phyloP scores from a whole-genome alignment of 2,329 filamentous ascomycete species.

The Aspergillus japonicus region DNA sequence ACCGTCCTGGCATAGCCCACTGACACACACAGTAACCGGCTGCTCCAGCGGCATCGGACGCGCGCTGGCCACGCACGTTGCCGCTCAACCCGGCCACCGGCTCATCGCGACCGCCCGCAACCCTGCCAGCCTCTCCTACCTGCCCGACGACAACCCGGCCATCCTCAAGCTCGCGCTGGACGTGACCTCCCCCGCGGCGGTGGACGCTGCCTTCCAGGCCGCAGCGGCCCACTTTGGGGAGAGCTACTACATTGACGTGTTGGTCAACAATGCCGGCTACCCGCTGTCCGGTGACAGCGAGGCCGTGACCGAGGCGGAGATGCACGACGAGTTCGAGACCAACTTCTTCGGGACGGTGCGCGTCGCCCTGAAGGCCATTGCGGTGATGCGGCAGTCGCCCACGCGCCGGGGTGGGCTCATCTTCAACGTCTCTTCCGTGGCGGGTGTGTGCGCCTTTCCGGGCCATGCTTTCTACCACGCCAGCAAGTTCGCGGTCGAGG shows the following conservation, averaged over 20 bases:
- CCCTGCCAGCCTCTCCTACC: too few relatives aligned
- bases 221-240: too few relatives aligned
- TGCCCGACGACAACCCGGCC: too few relatives aligned
- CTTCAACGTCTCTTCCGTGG: constrained; percentile 22
- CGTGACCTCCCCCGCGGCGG: too few relatives aligned
- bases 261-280: constrained; percentile 25
- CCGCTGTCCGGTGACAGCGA: constrained; percentile 21
- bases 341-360: constrained; percentile 14
- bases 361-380: neutral
- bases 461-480: constrained; percentile 20
- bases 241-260: constrained; percentile 12
- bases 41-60: too few relatives aligned
- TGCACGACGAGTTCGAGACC: constrained; percentile 17
- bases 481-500: constrained; percentile 24
- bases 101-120: too few relatives aligned
- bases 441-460: constrained; percentile 19
- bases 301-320: constrained; percentile 15
- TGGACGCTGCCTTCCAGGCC: too few relatives aligned
- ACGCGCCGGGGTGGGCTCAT: constrained; percentile 16
- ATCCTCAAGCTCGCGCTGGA: too few relatives aligned
- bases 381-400: neutral
- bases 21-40: too few relatives aligned
- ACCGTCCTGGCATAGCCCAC: too few relatives aligned
- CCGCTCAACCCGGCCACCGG: too few relatives aligned
- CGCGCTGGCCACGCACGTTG: too few relatives aligned